phyloP scores from a whole-genome alignment of 345 rosid genomes.

The Anacardium occidentale region DNA sequence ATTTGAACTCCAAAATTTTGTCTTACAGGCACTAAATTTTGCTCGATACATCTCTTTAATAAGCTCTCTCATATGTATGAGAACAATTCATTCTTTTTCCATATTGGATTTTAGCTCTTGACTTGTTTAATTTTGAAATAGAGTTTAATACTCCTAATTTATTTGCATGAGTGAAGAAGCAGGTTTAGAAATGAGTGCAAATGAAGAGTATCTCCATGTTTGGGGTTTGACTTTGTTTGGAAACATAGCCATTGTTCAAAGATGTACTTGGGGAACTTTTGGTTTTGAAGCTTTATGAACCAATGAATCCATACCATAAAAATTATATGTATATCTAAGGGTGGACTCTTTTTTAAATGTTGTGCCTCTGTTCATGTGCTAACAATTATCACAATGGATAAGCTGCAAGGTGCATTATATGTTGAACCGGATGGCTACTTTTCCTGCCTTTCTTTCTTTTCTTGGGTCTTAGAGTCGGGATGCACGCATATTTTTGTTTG shows the following conservation, averaged over 20 bases:
- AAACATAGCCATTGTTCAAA: background rate
- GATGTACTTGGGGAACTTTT: background rate
- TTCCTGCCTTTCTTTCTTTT: background rate
- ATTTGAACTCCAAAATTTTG: conserved; percentile 14
- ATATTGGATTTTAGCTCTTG: background rate
- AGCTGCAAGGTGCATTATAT: background rate
- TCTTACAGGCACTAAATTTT: background rate
- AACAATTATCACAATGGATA: background rate
- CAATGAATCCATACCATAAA: too few species aligned
- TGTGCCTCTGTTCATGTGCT: background rate
- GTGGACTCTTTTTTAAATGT: background rate
- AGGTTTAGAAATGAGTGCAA: background rate
- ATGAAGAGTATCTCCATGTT: background rate
- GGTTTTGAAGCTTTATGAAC: background rate
- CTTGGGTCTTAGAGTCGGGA: background rate
- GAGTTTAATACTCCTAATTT: background rate
- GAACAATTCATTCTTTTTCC: background rate
- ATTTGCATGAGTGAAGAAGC: background rate
- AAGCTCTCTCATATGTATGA: background rate
- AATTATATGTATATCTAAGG: too few species aligned
- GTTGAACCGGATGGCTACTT: background rate
- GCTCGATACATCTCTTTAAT: background rate
- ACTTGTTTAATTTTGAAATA: background rate
- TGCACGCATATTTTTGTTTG: background rate
- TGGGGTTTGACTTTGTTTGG: background rate